Evolutionary conservation across 352 stramenopile species (phyloP).

Genomic region (Pythium plurisporium): DNA sequence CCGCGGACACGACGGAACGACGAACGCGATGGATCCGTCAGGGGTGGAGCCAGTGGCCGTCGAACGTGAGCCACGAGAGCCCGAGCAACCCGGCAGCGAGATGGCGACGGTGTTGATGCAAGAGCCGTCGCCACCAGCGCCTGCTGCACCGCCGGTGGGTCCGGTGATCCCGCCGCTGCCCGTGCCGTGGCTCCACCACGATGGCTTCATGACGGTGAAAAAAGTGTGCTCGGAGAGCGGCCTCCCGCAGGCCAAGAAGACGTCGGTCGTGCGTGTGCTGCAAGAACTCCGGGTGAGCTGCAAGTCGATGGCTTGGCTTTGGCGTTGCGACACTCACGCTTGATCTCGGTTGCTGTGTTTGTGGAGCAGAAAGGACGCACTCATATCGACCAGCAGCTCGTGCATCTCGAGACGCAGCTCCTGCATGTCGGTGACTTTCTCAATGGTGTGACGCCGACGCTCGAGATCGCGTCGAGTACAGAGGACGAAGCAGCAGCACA

Average conservation of each 20-base stretch:
- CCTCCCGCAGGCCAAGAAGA: slow-evolving; percentile 47
- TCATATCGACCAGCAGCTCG: slow-evolving; percentile 52
- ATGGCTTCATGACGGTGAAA: slow-evolving; percentile 59
- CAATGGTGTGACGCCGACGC: slow-evolving; percentile 32
- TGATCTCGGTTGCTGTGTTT: not conserved
- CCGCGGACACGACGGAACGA: not conserved
- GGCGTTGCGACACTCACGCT: too few relatives aligned
- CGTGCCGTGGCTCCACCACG: slow-evolving; percentile 62
- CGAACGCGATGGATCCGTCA: slow-evolving; percentile 8
- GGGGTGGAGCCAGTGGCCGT: not conserved
- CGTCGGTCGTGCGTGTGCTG: slow-evolving; percentile 40
- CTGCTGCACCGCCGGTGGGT: not conserved
- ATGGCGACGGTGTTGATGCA: not conserved
- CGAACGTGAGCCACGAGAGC: not conserved
- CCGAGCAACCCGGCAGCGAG: too few relatives aligned
- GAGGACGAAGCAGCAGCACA: not conserved
- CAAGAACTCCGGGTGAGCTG: slow-evolving; percentile 68
- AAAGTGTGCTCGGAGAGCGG: slow-evolving; percentile 38
- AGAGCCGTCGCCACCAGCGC: not conserved
- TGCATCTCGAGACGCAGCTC: slow-evolving; percentile 56
- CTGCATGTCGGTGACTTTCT: slow-evolving; percentile 58
- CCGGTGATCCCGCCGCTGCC: slow-evolving; percentile 31
- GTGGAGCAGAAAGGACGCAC: slow-evolving; percentile 37
- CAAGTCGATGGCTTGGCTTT: too few relatives aligned
- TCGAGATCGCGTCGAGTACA: slow-evolving; percentile 29